Percentiles rank a stretch among this genome's conserved stretches.
phyloP scores from a whole-genome alignment of 225 moss, liverwort and hornwort species.

The Ulota crispa region DNA sequence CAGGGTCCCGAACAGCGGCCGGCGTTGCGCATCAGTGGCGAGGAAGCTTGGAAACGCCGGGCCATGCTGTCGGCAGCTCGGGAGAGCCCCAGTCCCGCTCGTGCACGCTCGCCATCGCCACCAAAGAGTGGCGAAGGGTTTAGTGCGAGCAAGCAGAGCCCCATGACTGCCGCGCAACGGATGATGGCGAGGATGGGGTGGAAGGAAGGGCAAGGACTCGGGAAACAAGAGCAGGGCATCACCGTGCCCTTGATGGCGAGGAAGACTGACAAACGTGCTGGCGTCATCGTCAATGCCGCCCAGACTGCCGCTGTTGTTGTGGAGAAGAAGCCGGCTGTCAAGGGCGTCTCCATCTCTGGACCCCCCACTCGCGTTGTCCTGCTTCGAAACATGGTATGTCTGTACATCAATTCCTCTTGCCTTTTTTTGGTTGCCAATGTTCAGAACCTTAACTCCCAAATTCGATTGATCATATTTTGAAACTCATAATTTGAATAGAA shows the following conservation, averaged over 20 bases:
- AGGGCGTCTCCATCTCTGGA: slow-evolving; percentile 87
- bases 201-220: slow-evolving; percentile 99
- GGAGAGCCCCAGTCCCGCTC: slow-evolving; percentile 65
- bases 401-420: not conserved
- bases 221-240: slow-evolving; percentile 98
- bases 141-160: slow-evolving; percentile 74
- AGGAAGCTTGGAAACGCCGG: slow-evolving; percentile 98
- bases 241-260: slow-evolving; percentile 99
- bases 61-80: slow-evolving; percentile 90
- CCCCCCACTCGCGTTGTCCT: slow-evolving; percentile 92
- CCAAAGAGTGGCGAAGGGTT: slow-evolving; percentile 84
- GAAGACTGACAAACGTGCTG: slow-evolving; percentile 97
- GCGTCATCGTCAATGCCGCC: slow-evolving; percentile 98
- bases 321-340: slow-evolving; percentile 67
- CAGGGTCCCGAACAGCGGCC: slow-evolving; percentile 73
- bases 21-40: slow-evolving; percentile 91
- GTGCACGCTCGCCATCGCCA: slow-evolving; percentile 87
- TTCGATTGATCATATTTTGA: not conserved
- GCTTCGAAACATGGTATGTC: slow-evolving; percentile 90
- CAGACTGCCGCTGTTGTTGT: slow-evolving; percentile 44
- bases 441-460: not conserved
- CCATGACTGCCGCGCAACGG: slow-evolving; percentile 98
- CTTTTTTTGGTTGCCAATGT: not conserved
- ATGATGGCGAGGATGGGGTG: slow-evolving; percentile 99
- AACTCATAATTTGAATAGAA: not conserved